Evolutionary conservation across 2,329 filamentous ascomycete genomes (phyloP), one percentile per base, ranked within the genome.

Genomic region (Dactylellina cionopaga): DNA sequence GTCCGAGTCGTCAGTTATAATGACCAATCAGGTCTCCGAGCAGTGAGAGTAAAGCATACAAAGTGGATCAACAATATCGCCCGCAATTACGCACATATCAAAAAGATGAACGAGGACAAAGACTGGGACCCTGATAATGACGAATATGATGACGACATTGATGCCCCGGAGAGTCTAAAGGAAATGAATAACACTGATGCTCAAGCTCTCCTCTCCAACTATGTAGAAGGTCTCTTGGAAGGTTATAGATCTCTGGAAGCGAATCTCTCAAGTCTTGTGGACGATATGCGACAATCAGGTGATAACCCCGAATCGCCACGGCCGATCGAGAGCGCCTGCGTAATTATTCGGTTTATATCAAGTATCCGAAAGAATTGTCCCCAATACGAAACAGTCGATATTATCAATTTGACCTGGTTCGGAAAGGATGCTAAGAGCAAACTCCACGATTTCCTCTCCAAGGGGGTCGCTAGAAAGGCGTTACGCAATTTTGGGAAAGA

Each of bases 121-220:
- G 68, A 72, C 41, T 72, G 68, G 68, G 68, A 72, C 13, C 68
- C 68, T 24, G 59, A 72, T 10, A 72, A 72, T n/a, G 68, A 72
- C 17, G 68, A 72, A 11, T 59, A 72, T 9, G 66, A 64, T 5
- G 68, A 72, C 25, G 68, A 52, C 5, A 5, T 72, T 13, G 68
- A 72, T 22, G 52, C 58, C 10, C 68, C 59, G 17, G 68, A 72
- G n/a, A 72, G 35, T 13, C 19, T 72, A 15, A 72, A 72, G 29
- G 68, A 72, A 5, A 72, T 72, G 68, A 72, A 72, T 17, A 35
- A 65, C 7, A 43, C 54, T 0, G 68, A 72, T 22, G 46, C 68
- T 3, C 22, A 72, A 29, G 29, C 68, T 11, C 22, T 72, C n/a
- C 59, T 72, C 1, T 72, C 59, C 11, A 72, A 43, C 15, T 72